A percentile compares a stretch with the other conserved stretches of the same genome.
phyloP scores from a whole-genome alignment of 371 early-diverging fungal genomes.

The Parasitella parasitica region DNA sequence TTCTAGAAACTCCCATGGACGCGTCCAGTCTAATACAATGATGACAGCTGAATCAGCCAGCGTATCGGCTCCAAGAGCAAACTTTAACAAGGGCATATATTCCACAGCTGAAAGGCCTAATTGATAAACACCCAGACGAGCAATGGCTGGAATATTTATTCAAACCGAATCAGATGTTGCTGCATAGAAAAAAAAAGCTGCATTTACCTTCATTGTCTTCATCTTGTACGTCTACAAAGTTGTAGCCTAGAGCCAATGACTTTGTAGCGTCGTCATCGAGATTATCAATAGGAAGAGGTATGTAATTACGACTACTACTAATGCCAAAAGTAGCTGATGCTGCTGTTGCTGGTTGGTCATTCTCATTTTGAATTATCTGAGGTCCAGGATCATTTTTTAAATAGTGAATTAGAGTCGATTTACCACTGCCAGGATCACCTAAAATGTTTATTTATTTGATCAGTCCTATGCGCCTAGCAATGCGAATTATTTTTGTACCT shows the following conservation, averaged over 20 bases:
- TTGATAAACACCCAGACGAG: conserved; percentile 86
- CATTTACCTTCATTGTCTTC: conserved; percentile 75
- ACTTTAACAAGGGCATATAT: conserved; percentile 73
- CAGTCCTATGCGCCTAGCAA: neutral
- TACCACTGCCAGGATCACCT: conserved; percentile 78
- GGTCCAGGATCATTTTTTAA: conserved; percentile 65
- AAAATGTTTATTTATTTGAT: neutral
- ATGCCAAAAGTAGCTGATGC: conserved; percentile 42
- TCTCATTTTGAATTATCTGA: conserved; percentile 37
- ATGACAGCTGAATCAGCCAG: conserved; percentile 69
- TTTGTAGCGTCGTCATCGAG: conserved; percentile 64
- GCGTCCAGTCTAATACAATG: conserved; percentile 88
- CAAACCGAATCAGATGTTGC: neutral
- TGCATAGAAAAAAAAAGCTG: neutral
- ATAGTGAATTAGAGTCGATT: conserved; percentile 70
- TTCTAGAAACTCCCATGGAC: conserved; percentile 88
- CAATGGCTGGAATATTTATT: conserved; percentile 57
- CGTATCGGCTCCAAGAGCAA: conserved; percentile 71
- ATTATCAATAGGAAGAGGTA: conserved; percentile 50
- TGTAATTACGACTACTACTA: conserved; percentile 35
- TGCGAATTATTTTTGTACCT: conserved; percentile 35
- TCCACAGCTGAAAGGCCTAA: conserved; percentile 73
- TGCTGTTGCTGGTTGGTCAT: conserved; percentile 34
- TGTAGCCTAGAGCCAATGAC: conserved; percentile 82
- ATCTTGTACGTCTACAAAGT: conserved; percentile 82